Conservation (phyloP, 805 yeast species). For the Candida silvatica region DNA sequence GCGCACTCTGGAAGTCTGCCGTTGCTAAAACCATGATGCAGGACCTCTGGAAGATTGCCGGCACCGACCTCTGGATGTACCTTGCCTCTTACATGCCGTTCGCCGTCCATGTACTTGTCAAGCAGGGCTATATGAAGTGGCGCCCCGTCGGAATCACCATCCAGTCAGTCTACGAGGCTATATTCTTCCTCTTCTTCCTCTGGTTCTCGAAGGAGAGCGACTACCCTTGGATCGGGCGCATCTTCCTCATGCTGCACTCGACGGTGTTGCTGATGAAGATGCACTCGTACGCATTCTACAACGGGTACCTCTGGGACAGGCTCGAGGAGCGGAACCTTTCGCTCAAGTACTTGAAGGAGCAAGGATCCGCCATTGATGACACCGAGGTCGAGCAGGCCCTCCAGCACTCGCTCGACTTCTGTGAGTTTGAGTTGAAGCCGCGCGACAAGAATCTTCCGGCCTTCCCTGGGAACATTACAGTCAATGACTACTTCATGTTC, state of each 20-base stretch:
- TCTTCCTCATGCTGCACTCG: conserved; percentile 76
- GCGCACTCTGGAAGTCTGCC: conserved; percentile 39
- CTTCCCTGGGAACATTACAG: conserved; percentile 70
- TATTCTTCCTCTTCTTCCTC: conserved; percentile 40
- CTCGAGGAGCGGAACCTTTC: conserved; percentile 46
- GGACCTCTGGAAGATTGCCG: conserved; percentile 59
- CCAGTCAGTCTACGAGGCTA: conserved; percentile 49
- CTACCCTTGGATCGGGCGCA: conserved; percentile 87
- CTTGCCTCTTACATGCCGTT: conserved; percentile 52
- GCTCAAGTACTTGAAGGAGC: conserved; percentile 30
- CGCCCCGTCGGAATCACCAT: conserved; percentile 50
- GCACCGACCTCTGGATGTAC: conserved; percentile 74
- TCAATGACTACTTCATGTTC: conserved; percentile 61
- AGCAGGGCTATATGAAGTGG: conserved; percentile 48
- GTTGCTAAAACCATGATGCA: conserved; percentile 48
- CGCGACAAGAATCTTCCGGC: conserved; percentile 9
- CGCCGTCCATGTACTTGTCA: conserved; percentile 48
- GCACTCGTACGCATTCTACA: conserved; percentile 89
- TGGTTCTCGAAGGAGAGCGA: conserved; percentile 10
- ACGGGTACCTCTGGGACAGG: conserved; percentile 79
- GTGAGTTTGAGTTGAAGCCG: conserved; percentile 59
- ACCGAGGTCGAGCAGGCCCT: conserved; percentile 22
- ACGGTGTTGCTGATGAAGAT: conserved; percentile 88
- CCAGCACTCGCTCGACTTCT: conserved; percentile 51
- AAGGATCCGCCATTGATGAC: too few relatives aligned